A percentile compares a stretch with the other conserved stretches of the same genome.
Conservation (phyloP, 345 rosid species). For the Gynandropsis gynandra region DNA sequence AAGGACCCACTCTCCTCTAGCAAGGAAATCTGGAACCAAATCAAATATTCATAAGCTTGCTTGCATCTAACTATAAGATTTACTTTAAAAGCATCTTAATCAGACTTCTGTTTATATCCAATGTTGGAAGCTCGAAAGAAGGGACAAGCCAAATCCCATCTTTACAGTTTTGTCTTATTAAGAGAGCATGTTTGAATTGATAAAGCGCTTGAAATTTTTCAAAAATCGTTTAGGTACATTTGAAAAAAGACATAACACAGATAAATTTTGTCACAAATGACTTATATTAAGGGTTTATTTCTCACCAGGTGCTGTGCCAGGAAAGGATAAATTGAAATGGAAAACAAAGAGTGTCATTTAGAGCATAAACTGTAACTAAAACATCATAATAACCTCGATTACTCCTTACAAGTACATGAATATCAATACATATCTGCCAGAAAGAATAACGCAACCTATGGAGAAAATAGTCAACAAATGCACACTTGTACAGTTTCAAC, state of each 20-base stretch:
- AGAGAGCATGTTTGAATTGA: constrained; percentile 2
- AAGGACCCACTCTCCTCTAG: constrained; percentile 69
- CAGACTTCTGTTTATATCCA: constrained; percentile 4
- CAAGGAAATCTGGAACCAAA: constrained; percentile 58
- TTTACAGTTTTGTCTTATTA: neutral
- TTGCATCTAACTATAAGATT: neutral
- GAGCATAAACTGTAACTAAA: too few species aligned
- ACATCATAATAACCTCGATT: too few species aligned
- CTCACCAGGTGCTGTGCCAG: neutral
- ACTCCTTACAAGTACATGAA: too few species aligned
- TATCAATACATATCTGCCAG: too few species aligned
- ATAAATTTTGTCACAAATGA: constrained; percentile 5
- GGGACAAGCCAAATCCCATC: constrained; percentile 1
- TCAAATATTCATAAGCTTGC: constrained; percentile 2
- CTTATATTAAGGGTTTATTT: constrained; percentile 1
- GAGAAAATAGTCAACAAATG: constrained; percentile 8
- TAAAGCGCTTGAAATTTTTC: neutral
- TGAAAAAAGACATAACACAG: neutral
- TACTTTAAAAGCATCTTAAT: too few species aligned
- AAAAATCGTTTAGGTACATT: neutral
- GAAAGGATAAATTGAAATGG: too few species aligned
- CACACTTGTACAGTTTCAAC: constrained; percentile 5
- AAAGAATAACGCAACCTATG: neutral
- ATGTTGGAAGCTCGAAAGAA: constrained; percentile 15
- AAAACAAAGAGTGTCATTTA: too few species aligned